Evolutionary conservation across 108 stramenopile genomes (phyloP).

Genomic region (Schizochytrium sp.): DNA sequence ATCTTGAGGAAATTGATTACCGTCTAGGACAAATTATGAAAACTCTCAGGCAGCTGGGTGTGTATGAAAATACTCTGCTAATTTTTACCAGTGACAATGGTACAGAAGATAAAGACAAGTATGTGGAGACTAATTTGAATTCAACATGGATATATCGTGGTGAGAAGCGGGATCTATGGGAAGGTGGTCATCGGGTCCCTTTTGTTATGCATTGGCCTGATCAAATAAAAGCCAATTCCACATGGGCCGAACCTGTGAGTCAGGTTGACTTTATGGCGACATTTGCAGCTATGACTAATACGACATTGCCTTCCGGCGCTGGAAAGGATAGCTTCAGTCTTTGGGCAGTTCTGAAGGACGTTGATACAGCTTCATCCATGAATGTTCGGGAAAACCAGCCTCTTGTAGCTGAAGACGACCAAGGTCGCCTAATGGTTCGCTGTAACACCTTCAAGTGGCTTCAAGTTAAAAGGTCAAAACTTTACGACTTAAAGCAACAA

Average conservation of each 20-base stretch:
- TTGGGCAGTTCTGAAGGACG: not conserved
- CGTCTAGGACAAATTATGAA: not conserved
- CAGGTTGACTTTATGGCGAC: conserved; percentile 4
- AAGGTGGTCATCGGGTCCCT: not conserved
- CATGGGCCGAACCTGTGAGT: not conserved
- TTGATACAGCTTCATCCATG: too few species aligned
- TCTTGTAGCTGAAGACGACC: too few species aligned
- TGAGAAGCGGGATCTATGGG: not conserved
- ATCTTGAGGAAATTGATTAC: not conserved
- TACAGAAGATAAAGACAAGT: not conserved
- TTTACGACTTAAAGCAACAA: too few species aligned
- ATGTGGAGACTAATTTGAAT: not conserved
- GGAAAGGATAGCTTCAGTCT: not conserved
- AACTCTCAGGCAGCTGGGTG: not conserved
- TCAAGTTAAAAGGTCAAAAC: too few species aligned
- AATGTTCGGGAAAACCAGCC: too few species aligned
- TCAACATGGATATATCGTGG: not conserved
- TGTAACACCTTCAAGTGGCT: too few species aligned
- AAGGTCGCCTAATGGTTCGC: too few species aligned
- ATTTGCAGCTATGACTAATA: not conserved
- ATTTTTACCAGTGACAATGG: not conserved
- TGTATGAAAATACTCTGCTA: not conserved
- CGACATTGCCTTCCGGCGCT: not conserved
- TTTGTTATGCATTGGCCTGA: not conserved
- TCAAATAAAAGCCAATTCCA: not conserved